A percentile compares a stretch with the other conserved stretches of the same genome.
Evolutionary conservation across 2,329 filamentous ascomycete species (phyloP).

Genomic region (Scytalidium lignicola): DNA sequence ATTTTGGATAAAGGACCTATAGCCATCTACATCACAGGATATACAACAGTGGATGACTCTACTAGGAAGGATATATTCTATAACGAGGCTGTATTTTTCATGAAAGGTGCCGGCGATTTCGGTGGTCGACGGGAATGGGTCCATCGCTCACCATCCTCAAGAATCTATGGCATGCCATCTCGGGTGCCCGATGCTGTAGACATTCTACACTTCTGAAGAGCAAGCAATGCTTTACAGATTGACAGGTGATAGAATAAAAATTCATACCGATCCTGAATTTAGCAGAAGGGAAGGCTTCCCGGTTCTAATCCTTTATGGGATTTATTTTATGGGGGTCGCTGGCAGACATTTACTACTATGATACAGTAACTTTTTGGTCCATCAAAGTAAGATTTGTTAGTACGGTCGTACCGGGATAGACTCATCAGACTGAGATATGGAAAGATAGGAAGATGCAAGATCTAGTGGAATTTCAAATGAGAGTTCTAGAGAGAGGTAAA

Average conservation of each 20-base stretch:
- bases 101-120: conserved; percentile 86
- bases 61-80: conserved; percentile 83
- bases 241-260: conserved; percentile 87
- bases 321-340: conserved; percentile 84
- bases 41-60: conserved; percentile 74
- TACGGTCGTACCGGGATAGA: conserved; percentile 76
- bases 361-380: conserved; percentile 76
- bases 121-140: conserved; percentile 47
- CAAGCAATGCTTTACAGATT: conserved; percentile 88
- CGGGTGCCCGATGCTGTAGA: conserved; percentile 74
- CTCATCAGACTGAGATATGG: conserved; percentile 86
- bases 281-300: conserved; percentile 92
- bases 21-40: conserved; percentile 71
- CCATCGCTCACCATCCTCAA: no score
- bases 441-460: no score
- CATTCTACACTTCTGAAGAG: conserved; percentile 73
- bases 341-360: conserved; percentile 81
- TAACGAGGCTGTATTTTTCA: conserved; percentile 85
- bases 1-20: conserved; percentile 91
- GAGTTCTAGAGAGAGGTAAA: no score
- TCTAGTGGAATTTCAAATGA: no score
- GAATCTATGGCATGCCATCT: conserved; percentile 22
- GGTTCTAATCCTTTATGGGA: conserved; percentile 82
- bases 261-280: conserved; percentile 88
- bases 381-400: conserved; percentile 67